A percentile compares a stretch with the other conserved stretches of the same genome.
Conservation (phyloP, 805 yeast genomes). For the Pichia nakasei region DNA sequence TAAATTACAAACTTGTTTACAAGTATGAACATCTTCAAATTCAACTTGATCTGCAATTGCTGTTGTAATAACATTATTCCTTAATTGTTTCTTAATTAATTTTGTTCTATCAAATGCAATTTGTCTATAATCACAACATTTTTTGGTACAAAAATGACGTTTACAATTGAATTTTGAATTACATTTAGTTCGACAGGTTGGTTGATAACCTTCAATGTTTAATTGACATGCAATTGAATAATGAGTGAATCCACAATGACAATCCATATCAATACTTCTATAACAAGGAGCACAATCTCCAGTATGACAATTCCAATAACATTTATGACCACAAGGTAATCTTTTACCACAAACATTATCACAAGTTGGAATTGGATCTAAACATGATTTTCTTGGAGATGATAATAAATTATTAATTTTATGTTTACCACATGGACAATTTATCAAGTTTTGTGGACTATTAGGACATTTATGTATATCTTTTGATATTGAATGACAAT, state of each 20-base stretch:
- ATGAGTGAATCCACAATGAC: slow-evolving; percentile 54
- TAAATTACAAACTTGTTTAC: slow-evolving; percentile 58
- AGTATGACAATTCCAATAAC: slow-evolving; percentile 63
- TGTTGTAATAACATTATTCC: slow-evolving; percentile 34
- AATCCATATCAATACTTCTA: slow-evolving; percentile 40
- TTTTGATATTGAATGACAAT: slow-evolving; percentile 44
- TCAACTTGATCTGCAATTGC: slow-evolving; percentile 40
- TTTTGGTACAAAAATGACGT: slow-evolving; percentile 61
- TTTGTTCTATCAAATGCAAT: slow-evolving; percentile 50
- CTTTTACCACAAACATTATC: slow-evolving; percentile 51
- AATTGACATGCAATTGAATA: slow-evolving; percentile 59
- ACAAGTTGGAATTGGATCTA: slow-evolving; percentile 77
- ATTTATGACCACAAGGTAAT: slow-evolving; percentile 64
- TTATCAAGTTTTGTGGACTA: slow-evolving; percentile 48
- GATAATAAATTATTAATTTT: slow-evolving; percentile 29
- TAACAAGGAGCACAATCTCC: slow-evolving; percentile 68
- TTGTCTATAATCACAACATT: slow-evolving; percentile 65
- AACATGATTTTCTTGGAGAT: slow-evolving; percentile 45
- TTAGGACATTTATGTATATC: slow-evolving; percentile 43
- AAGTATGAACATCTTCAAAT: slow-evolving; percentile 68
- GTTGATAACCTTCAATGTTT: slow-evolving; percentile 38
- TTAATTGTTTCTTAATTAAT: slow-evolving; percentile 36
- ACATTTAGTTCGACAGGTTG: slow-evolving; percentile 66
- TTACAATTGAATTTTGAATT: slow-evolving; percentile 69
- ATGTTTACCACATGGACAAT: slow-evolving; percentile 78